Evolutionary conservation across 2,329 filamentous ascomycete genomes (phyloP), one percentile per base, ranked within the genome.

Genomic region (Exophiala phaeomuriformis): DNA sequence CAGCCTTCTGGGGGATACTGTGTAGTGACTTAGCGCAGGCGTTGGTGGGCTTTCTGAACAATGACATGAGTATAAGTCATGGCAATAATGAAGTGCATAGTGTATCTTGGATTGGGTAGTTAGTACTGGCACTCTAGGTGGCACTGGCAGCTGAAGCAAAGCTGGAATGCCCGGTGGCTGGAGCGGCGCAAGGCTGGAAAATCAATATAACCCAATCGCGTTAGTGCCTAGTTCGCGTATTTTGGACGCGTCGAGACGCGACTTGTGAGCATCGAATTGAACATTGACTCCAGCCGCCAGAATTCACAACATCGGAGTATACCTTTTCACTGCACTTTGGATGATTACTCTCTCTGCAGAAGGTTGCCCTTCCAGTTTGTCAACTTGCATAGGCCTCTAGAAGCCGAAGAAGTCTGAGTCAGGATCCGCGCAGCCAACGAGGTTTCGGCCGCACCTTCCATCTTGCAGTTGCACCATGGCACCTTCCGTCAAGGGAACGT

Each of bases 11-110:
- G 31, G 30, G 19, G 42, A 31, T 9, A 42, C 28, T 59, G 53
- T 39, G 50, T 54, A 56, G 47, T 59, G 31, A n/a, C 47, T 52
- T 57, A 59, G 57, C 54, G 54, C 31, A 42, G 54, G 57, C 54
- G 57, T 59, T 52, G 49, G 54, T 30, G 12, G 50, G 19, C 19
- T 36, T 47, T 47, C 35, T 49, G 47, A n/a, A 47, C 36, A 32
- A 29, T 27, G 10, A 51, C 36, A 31, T 30, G n/a, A 47, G 19
- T n/a, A 40, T 33, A 12, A 12, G n/a, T 33, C 19, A 8, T 5
- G n/a, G 12, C 19, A 19, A 19, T 19, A 19, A 19, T 19, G 19
- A 19, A 19, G 19, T 19, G 19, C 19, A 19, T 19, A 19, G 19
- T 19, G 19, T 19, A 19, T 19, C 19, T 19, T 19, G 19, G 19